A percentile compares a stretch with the other conserved stretches of the same genome.
phyloP scores from a whole-genome alignment of 164 flowering plant species.

The Dillenia suffruticosa region DNA sequence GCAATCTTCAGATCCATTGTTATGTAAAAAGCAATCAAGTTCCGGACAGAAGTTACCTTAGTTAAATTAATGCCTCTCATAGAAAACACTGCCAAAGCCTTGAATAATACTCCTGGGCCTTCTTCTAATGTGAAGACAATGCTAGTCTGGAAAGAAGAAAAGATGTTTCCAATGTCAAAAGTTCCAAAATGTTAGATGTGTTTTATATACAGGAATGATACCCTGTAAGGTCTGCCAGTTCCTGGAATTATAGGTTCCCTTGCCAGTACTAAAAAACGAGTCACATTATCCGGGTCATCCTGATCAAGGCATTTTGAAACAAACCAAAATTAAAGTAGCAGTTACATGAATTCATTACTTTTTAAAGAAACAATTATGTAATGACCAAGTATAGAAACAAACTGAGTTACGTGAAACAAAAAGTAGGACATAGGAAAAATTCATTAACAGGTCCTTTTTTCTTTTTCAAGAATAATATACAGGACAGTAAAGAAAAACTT shows the following conservation, averaged over 20 bases:
- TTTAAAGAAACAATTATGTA: no score
- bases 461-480: no score
- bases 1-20: neutral
- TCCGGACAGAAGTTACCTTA: constrained; percentile 47
- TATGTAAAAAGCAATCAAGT: constrained; percentile 1
- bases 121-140: constrained; percentile 92
- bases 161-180: neutral
- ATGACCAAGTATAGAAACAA: no score
- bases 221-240: constrained; percentile 67
- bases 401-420: no score
- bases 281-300: constrained; percentile 75
- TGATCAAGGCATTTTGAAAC: constrained; percentile 22
- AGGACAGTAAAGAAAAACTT: no score
- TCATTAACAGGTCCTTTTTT: no score
- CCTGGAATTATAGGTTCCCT: constrained; percentile 90
- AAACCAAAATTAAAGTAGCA: constrained; percentile 11
- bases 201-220: constrained; percentile 14
- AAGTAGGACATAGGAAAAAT: no score
- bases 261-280: constrained; percentile 86
- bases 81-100: constrained; percentile 94
- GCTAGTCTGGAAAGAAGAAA: constrained; percentile 62
- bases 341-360: neutral
- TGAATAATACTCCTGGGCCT: constrained; percentile 90
- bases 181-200: neutral
- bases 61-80: constrained; percentile 73